Evolutionary conservation across 805 yeast species (phyloP).

Genomic region (Ogataea minuta): DNA sequence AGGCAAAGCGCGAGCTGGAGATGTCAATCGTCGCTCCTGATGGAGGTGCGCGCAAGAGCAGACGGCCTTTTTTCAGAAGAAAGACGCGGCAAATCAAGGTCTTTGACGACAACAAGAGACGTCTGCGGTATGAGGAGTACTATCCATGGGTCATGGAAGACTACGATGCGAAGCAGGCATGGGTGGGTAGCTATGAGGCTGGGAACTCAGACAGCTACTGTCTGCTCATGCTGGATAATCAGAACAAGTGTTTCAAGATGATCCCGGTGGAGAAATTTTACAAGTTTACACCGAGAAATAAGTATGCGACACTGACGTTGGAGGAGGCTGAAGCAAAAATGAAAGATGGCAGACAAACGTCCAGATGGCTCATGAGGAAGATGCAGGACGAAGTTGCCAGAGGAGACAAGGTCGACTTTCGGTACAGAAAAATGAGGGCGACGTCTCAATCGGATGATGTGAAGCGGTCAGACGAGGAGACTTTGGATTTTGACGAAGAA

Average conservation of each 20-base stretch:
- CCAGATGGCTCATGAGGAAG: conserved; percentile 95
- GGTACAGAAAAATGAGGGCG: conserved; percentile 46
- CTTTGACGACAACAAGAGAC: conserved; percentile 79
- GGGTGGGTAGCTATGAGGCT: conserved; percentile 96
- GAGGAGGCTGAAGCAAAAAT: conserved; percentile 96
- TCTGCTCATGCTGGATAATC: conserved; percentile 76
- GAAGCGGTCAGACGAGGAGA: conserved; percentile 75
- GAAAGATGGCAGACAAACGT: conserved; percentile 71
- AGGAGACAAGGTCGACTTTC: conserved; percentile 48
- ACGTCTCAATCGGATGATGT: conserved; percentile 35
- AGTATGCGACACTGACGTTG: conserved; percentile 86
- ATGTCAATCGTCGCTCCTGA: conserved; percentile 84
- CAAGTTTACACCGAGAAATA: conserved; percentile 88
- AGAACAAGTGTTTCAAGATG: conserved; percentile 75
- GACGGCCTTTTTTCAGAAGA: conserved; percentile 58
- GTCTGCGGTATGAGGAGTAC: conserved; percentile 89
- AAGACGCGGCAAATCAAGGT: conserved; percentile 83
- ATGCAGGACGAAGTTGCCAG: conserved; percentile 64
- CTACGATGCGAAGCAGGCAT: conserved; percentile 88
- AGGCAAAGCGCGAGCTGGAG: conserved; percentile 41
- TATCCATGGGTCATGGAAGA: conserved; percentile 99
- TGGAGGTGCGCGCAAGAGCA: conserved; percentile 77
- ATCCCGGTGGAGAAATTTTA: conserved; percentile 94
- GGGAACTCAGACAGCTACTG: conserved; percentile 83
- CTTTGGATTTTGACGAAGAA: conserved; percentile 92